These are phyloP conservation scores for Trichoderma sp. DNA, from an alignment of 2,329 filamentous ascomycete genomes.

Conservation along the genomic window DNA sequence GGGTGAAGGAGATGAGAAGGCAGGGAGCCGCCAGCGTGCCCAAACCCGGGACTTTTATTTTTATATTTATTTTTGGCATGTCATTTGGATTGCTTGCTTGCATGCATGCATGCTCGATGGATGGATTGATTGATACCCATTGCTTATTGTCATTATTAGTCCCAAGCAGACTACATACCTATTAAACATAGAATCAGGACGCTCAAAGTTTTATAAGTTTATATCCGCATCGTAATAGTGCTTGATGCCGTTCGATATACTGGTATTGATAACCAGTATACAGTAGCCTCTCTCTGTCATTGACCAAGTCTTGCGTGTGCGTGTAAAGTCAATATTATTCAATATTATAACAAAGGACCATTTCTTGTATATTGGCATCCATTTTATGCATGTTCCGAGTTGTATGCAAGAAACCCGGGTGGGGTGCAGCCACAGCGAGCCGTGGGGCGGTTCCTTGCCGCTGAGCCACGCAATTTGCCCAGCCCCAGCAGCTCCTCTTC, in stretches of 20 bases:
- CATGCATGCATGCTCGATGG: neutral
- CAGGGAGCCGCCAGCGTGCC: neutral
- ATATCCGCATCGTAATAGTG: neutral
- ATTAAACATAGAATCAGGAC: neutral
- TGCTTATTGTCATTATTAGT: constrained; percentile 16
- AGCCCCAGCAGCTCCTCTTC: constrained; percentile 17
- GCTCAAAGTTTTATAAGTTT: neutral
- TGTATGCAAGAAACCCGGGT: neutral
- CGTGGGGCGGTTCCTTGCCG: constrained; percentile 3
- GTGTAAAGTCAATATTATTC: neutral
- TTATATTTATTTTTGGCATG: constrained; percentile 17
- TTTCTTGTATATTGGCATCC: neutral
- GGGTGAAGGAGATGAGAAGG: constrained; percentile 8
- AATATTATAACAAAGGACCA: neutral
- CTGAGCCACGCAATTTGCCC: constrained; percentile 23
- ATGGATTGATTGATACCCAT: constrained; percentile 23
- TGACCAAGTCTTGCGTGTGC: neutral
- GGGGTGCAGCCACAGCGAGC: constrained; percentile 17
- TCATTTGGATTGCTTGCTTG: constrained; percentile 21
- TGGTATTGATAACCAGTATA: neutral
- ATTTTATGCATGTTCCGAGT: constrained; percentile 8
- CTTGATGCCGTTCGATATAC: neutral
- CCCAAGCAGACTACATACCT: neutral
- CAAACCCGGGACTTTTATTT: neutral
- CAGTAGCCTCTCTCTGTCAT: neutral